A percentile compares a stretch with the other conserved stretches of the same genome.
phyloP scores from a whole-genome alignment of 2,329 filamentous ascomycete species.

The Penicillium glabrum region DNA sequence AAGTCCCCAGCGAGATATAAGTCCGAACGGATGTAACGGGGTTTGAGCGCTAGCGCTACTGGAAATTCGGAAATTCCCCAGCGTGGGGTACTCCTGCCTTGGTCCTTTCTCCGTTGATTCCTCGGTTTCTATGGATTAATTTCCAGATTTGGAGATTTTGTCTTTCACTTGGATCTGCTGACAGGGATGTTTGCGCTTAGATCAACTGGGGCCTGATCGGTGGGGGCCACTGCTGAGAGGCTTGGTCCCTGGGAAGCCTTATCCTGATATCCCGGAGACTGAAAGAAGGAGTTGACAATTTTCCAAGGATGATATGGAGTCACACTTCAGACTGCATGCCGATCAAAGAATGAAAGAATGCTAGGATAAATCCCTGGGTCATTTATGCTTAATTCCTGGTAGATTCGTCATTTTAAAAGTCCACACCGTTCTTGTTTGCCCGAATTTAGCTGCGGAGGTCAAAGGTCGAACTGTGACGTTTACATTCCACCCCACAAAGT shows the following conservation, averaged over 20 bases:
- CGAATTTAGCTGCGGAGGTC: not conserved
- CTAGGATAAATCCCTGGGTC: not conserved
- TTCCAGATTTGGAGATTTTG: not conserved
- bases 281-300: not conserved
- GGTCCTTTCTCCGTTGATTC: not conserved
- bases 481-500: not conserved
- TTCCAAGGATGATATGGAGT: not conserved
- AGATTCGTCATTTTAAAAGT: not conserved
- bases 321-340: not conserved
- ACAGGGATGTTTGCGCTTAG: constrained; percentile 7
- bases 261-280: not conserved
- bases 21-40: constrained; percentile 32
- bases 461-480: not conserved
- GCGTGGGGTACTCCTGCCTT: not conserved
- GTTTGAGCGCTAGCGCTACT: not conserved
- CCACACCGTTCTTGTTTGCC: not conserved
- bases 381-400: not conserved
- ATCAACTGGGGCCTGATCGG: constrained; percentile 3
- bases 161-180: constrained; percentile 1
- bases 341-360: not conserved
- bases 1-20: constrained; percentile 2
- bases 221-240: not conserved
- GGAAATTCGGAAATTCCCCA: not conserved
- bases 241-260: not conserved
- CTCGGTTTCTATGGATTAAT: not conserved